Conservation (phyloP, 208 protist species). For the Leptomonas pyrrhocoris region DNA sequence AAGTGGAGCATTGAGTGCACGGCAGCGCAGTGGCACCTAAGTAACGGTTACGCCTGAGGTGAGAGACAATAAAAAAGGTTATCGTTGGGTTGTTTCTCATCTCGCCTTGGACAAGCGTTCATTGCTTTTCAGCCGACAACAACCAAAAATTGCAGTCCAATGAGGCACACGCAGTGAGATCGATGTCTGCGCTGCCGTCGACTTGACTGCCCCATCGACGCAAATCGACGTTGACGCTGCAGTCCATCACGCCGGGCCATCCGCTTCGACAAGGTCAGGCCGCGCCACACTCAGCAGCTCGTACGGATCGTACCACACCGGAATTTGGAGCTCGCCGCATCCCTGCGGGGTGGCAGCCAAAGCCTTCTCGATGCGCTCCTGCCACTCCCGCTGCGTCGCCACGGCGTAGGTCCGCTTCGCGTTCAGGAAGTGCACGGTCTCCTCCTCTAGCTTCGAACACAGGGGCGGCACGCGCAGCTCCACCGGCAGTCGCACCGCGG, state of each 20-base stretch:
- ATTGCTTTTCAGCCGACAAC: no score
- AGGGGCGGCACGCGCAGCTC: constrained; percentile 69
- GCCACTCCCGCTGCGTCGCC: constrained; percentile 56
- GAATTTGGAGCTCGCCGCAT: constrained; percentile 37
- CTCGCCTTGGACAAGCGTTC: no score
- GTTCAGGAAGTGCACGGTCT: constrained; percentile 60
- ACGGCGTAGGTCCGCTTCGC: constrained; percentile 51
- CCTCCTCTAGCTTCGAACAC: constrained; percentile 46
- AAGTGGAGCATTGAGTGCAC: no score
- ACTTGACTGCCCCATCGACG: no score
- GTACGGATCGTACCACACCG: constrained; percentile 81
- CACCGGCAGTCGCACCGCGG: constrained; percentile 55
- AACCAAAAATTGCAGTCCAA: no score
- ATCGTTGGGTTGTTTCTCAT: no score
- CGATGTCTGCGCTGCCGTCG: no score
- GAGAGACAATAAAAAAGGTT: no score
- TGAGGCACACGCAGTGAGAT: no score
- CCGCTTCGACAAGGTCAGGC: not conserved
- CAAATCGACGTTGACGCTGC: not conserved
- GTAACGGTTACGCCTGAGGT: no score
- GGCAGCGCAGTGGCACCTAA: no score
- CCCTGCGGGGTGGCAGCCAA: constrained; percentile 15
- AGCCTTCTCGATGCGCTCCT: constrained; percentile 26
- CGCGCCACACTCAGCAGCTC: constrained; percentile 61
- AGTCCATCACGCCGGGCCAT: not conserved